Percentiles rank a stretch among this genome's conserved stretches.
Evolutionary conservation across 2,329 filamentous ascomycete species (phyloP).

Genomic region (Cercospora sp.): DNA sequence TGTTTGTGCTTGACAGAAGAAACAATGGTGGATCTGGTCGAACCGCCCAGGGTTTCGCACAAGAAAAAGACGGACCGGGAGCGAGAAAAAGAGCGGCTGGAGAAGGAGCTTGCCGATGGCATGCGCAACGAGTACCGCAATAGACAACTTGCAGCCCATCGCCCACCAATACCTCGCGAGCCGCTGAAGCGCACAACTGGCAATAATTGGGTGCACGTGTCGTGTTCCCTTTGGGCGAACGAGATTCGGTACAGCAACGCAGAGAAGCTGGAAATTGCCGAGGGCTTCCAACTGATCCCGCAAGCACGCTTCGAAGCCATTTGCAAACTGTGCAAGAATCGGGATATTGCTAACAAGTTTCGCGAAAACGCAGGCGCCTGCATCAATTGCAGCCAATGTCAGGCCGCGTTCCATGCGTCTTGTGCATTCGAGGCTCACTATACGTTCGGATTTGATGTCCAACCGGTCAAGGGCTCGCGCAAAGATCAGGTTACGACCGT

Average conservation of each 20-base stretch:
- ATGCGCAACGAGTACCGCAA: slow-evolving; percentile 79
- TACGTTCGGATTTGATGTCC: slow-evolving; percentile 83
- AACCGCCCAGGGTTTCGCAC: slow-evolving; percentile 72
- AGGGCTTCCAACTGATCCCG: slow-evolving; percentile 84
- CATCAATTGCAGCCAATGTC: slow-evolving; percentile 76
- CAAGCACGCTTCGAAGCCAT: slow-evolving; percentile 69
- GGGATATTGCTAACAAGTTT: slow-evolving; percentile 41
- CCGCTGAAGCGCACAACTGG: slow-evolving; percentile 90
- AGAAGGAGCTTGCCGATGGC: slow-evolving; percentile 78
- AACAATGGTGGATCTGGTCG: slow-evolving; percentile 80
- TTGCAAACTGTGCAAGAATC: slow-evolving; percentile 81
- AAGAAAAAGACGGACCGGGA: slow-evolving; percentile 94
- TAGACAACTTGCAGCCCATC: slow-evolving; percentile 78
- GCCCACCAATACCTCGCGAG: slow-evolving; percentile 81
- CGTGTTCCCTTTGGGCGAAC: slow-evolving; percentile 85
- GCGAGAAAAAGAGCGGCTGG: slow-evolving; percentile 79
- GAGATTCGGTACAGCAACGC: slow-evolving; percentile 92
- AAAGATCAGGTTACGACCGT: slow-evolving; percentile 79
- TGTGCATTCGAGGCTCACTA: slow-evolving; percentile 86
- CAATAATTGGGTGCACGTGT: slow-evolving; percentile 98
- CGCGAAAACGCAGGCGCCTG: slow-evolving; percentile 65
- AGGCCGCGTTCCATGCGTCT: slow-evolving; percentile 74
- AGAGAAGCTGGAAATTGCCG: slow-evolving; percentile 76
- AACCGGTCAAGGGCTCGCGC: slow-evolving; percentile 83
- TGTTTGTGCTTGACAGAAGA: slow-evolving; percentile 82